phyloP scores from a whole-genome alignment of 768 basidiomycete genomes.

The Russula foetens region DNA sequence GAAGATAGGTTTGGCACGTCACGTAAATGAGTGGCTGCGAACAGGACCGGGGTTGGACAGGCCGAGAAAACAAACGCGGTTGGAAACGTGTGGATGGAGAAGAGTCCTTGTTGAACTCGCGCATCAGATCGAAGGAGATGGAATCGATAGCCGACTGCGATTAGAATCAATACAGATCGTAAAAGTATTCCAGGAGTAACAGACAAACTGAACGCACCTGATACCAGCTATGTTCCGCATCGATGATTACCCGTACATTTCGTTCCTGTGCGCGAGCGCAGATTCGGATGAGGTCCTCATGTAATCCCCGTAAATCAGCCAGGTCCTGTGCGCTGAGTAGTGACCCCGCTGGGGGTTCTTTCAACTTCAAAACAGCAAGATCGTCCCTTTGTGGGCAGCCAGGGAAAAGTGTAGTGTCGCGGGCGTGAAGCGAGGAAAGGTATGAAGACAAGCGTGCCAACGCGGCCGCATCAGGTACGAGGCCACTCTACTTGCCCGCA shows the following conservation, averaged over 20 bases:
- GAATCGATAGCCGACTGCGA: constrained; percentile 78
- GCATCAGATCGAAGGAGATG: constrained; percentile 63
- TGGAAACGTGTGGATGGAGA: constrained; percentile 14
- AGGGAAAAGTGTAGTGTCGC: constrained; percentile 46
- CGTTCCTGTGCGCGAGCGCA: constrained; percentile 53
- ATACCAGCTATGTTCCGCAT: constrained; percentile 70
- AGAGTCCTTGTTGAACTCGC: constrained; percentile 55
- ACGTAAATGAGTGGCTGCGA: constrained; percentile 60
- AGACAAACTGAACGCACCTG: constrained; percentile 27
- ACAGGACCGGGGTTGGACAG: not conserved
- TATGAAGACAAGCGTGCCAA: constrained; percentile 56
- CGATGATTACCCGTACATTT: constrained; percentile 66
- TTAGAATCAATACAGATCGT: not conserved
- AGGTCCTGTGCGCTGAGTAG: constrained; percentile 50
- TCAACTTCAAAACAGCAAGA: constrained; percentile 39
- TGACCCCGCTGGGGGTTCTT: constrained; percentile 17
- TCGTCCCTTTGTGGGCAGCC: constrained; percentile 57
- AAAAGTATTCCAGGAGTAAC: not conserved
- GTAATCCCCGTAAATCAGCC: constrained; percentile 48
- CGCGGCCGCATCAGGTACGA: constrained; percentile 54
- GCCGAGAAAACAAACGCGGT: not conserved
- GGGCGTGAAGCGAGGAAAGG: constrained; percentile 32
- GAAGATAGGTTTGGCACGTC: constrained; percentile 86
- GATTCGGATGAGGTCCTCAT: constrained; percentile 53
- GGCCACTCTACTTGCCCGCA: constrained; percentile 69